Base-by-base conservation (phyloP, 495 filamentous ascomycete species). In the Terfezia claveryi region DNA sequence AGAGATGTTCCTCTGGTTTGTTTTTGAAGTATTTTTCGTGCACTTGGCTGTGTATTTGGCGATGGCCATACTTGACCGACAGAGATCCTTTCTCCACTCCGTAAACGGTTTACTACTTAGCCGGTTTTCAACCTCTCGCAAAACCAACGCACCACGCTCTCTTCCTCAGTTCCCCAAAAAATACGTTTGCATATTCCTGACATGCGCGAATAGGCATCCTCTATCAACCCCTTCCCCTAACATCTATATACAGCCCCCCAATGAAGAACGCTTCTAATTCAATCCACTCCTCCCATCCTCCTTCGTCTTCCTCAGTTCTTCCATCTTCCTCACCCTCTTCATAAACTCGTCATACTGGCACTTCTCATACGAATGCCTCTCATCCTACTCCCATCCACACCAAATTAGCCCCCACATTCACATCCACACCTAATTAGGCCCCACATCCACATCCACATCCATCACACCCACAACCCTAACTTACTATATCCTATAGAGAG, bases 321-420 rank as follows among this genome's bases (percentile, higher is more conserved):
- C 79, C 92, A 98, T 98, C 80, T 92, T 95, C 56, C 83, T 83
- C 56, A 98, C 91, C 37, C 91, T 82, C 76, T 87, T 87, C 80
- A 93, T 94, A 76, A 98, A 98, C 67, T 94, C 91, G 44, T 81
- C 82, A 72, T 98, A 98, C 64, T 98, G 91, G 79, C 91, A 98
- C 68, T 95, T 96, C 66, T 98, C 91, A 73, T 98, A 98, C 64
- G 76, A 80, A 70, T 98, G 91, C 74, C 91, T 75, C 74, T 98
- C 91, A 66, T 83, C 76, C 91, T 95, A 32, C 32, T 20, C 38
- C 2, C 27, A 10, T n/a, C 9, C 14, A n/a, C 52, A 27, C 9
- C 16, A 11, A 16, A 17, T 37, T 4, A 54, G 6, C 10, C 27
- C 10, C 4, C 36, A 8, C n/a, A 23, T 55, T 41, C 52, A 7